These are phyloP conservation scores for Cryptosporidium canis DNA, from an alignment of 169 alveolate species.

Conservation along the genomic window DNA sequence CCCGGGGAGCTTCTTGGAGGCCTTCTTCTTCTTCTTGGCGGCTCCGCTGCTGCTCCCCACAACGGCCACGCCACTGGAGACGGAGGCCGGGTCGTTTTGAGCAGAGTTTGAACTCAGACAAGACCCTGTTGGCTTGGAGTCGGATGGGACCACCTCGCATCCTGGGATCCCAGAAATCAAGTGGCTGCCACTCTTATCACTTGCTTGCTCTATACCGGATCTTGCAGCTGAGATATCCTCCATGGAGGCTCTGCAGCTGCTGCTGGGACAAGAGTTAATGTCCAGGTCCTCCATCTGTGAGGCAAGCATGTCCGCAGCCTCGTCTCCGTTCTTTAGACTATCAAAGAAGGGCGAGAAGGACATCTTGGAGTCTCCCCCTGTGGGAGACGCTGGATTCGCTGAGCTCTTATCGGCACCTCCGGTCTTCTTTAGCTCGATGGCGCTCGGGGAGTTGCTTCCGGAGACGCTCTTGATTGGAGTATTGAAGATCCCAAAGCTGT, in stretches of 20 bases:
- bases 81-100: neutral
- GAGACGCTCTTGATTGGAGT: neutral
- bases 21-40: constrained; percentile 43
- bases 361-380: neutral
- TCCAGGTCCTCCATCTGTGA: constrained; percentile 4
- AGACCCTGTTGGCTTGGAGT: no score
- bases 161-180: no score
- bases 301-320: neutral
- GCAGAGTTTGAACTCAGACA: neutral
- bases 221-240: neutral
- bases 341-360: constrained; percentile 2
- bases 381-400: neutral
- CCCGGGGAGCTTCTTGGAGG: constrained; percentile 57
- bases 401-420: neutral
- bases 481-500: constrained; percentile 1
- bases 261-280: neutral
- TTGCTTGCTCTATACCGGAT: neutral
- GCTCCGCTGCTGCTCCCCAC: neutral
- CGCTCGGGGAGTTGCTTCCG: neutral
- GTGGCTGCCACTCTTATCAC: no score
- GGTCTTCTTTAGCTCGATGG: neutral
- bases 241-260: neutral
- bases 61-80: neutral
- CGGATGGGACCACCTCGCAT: no score
- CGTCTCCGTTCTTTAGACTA: neutral